Percentiles rank a stretch among this genome's conserved stretches.
Evolutionary conservation across 2,329 filamentous ascomycete genomes (phyloP).

Genomic region (Trematosphaeria pertusa): DNA sequence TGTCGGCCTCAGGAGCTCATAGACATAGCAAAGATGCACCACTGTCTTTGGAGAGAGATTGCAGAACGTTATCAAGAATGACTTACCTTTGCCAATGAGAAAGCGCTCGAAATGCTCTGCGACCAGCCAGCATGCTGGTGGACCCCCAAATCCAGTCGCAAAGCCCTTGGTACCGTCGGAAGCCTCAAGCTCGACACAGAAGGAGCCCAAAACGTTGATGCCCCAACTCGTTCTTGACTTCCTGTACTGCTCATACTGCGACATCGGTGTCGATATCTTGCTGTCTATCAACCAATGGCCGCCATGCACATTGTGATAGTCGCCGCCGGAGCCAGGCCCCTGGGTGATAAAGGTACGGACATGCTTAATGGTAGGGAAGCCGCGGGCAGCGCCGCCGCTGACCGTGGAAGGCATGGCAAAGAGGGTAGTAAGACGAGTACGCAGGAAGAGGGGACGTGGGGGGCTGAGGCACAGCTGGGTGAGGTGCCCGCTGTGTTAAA

Average conservation of each 20-base stretch:
- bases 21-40: no score
- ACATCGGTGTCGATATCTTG: conserved; percentile 91
- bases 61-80: background rate
- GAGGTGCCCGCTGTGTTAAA: conserved; percentile 26
- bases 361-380: conserved; percentile 79
- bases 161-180: conserved; percentile 92
- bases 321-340: conserved; percentile 70
- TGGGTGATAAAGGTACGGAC: conserved; percentile 76
- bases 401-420: conserved; percentile 37
- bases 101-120: conserved; percentile 94
- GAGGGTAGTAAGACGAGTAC: conserved; percentile 5
- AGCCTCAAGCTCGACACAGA: conserved; percentile 88
- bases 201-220: conserved; percentile 93
- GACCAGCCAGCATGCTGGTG: conserved; percentile 91
- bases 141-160: conserved; percentile 91
- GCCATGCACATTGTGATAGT: conserved; percentile 90
- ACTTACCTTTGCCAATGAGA: conserved; percentile 74
- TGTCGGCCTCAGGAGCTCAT: no score
- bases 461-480: conserved; percentile 16
- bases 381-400: conserved; percentile 44
- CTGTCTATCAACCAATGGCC: conserved; percentile 84
- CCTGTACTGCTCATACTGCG: conserved; percentile 86
- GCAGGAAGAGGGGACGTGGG: conserved; percentile 25
- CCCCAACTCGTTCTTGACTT: conserved; percentile 90
- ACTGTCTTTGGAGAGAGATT: no score